phyloP scores from a whole-genome alignment of 495 filamentous ascomycete species.

The Penicillium chermesinum region DNA sequence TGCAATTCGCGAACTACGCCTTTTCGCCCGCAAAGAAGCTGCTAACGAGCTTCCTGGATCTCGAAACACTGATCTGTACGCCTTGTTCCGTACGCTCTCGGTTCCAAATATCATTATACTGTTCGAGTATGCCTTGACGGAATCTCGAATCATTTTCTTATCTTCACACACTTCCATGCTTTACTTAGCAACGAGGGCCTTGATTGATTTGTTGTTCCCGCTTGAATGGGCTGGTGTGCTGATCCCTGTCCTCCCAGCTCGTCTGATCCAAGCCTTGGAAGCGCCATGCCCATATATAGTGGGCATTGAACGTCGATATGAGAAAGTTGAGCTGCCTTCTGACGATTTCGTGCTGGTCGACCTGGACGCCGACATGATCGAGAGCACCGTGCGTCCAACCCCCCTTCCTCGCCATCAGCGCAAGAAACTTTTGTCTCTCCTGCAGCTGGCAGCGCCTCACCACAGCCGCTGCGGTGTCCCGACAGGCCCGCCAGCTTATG shows the following conservation, averaged over 20 bases:
- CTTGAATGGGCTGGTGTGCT: slow-evolving; percentile 88
- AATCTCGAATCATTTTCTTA: slow-evolving; percentile 92
- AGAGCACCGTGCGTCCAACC: slow-evolving; percentile 67
- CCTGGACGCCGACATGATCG: slow-evolving; percentile 82
- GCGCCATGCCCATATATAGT: slow-evolving; percentile 97
- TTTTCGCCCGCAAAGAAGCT: slow-evolving; percentile 91
- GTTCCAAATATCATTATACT: slow-evolving; percentile 87
- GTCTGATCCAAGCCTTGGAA: slow-evolving; percentile 82
- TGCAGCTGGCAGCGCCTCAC: slow-evolving; percentile 88
- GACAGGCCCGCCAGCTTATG: slow-evolving; percentile 86
- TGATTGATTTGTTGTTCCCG: slow-evolving; percentile 82
- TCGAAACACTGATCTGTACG: slow-evolving; percentile 87
- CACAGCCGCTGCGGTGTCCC: slow-evolving; percentile 82
- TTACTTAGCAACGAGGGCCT: slow-evolving; percentile 78
- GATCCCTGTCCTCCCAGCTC: slow-evolving; percentile 84
- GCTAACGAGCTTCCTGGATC: slow-evolving; percentile 90
- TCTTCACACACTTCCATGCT: slow-evolving; percentile 97
- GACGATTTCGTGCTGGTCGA: slow-evolving; percentile 96
- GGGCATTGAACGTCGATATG: slow-evolving; percentile 89
- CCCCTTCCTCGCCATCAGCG: slow-evolving; percentile 83
- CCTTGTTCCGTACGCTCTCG: slow-evolving; percentile 81
- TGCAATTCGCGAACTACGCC: slow-evolving; percentile 77
- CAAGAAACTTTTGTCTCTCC: slow-evolving; percentile 78
- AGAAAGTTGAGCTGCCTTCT: slow-evolving; percentile 85
- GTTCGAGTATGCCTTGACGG: slow-evolving; percentile 87